Evolutionary conservation across 768 basidiomycete species (phyloP).

Genomic region (Termitomyces sp.): DNA sequence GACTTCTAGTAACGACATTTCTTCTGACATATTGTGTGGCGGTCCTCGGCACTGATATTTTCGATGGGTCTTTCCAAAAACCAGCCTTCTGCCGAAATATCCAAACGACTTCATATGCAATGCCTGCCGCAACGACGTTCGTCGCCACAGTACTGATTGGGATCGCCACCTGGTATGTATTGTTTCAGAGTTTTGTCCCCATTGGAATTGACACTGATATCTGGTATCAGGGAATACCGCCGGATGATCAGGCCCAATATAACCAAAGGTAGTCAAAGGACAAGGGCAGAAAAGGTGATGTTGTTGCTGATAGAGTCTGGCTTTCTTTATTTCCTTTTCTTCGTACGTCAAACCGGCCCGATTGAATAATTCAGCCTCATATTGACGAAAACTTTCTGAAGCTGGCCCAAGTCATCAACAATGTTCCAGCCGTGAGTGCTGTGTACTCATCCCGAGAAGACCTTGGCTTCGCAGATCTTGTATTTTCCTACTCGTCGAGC

Average conservation of each 20-base stretch:
- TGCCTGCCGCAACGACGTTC: constrained; percentile 9
- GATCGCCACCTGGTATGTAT: constrained; percentile 4
- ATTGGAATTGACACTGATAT: not conserved
- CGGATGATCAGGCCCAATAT: not conserved
- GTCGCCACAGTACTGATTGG: constrained; percentile 4
- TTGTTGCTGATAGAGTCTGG: constrained; percentile 4
- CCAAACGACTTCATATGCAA: constrained; percentile 7
- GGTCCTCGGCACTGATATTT: constrained; percentile 8
- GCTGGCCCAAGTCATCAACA: constrained; percentile 5
- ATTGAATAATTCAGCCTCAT: not conserved
- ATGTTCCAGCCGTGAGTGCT: not conserved
- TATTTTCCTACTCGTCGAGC: constrained; percentile 3
- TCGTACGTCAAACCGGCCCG: not conserved
- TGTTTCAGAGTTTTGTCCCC: not conserved
- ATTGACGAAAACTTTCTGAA: not conserved
- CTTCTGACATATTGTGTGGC: constrained; percentile 8
- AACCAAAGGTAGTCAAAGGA: not conserved
- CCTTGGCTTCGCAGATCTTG: constrained; percentile 6
- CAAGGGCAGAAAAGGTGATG: constrained; percentile 5
- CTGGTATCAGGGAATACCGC: constrained; percentile 3
- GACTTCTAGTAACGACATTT: constrained; percentile 1
- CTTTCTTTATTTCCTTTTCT: constrained; percentile 7
- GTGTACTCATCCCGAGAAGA: not conserved
- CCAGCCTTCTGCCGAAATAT: constrained; percentile 8
- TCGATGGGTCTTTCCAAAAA: constrained; percentile 5